Percentiles rank a stretch among this genome's conserved stretches.
Evolutionary conservation across 805 yeast species (phyloP).

Genomic region (Kodamaea restingae): DNA sequence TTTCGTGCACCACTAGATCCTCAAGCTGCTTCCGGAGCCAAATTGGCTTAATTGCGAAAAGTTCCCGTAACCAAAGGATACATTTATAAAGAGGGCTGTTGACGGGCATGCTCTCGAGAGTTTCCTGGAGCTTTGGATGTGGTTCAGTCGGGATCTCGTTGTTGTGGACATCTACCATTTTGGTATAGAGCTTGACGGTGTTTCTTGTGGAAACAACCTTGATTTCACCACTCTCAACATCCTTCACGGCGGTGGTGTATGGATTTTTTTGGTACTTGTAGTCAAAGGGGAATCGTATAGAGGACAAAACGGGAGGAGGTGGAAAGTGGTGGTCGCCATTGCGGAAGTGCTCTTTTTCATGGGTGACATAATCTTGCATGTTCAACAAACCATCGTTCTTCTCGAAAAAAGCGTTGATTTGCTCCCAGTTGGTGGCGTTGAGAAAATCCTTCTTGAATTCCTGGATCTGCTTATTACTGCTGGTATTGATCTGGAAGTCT

Average conservation of each 20-base stretch:
- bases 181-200: slow-evolving; percentile 50
- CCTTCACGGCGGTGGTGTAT: slow-evolving; percentile 42
- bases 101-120: slow-evolving; percentile 32
- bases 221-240: slow-evolving; percentile 57
- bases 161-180: slow-evolving; percentile 45
- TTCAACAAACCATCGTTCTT: slow-evolving; percentile 20
- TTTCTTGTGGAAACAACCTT: slow-evolving; percentile 43
- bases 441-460: slow-evolving; percentile 25
- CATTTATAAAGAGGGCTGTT: slow-evolving; percentile 37
- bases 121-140: slow-evolving; percentile 42
- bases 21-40: slow-evolving; percentile 79
- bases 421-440: slow-evolving; percentile 21
- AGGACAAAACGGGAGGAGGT: slow-evolving; percentile 84
- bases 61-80: slow-evolving; percentile 36
- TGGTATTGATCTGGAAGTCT: slow-evolving; percentile 76
- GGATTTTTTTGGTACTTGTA: slow-evolving; percentile 79
- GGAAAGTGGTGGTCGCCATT: slow-evolving; percentile 56
- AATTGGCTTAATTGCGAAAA: slow-evolving; percentile 72
- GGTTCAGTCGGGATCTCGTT: slow-evolving; percentile 47
- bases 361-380: slow-evolving; percentile 24
- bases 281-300: slow-evolving; percentile 69
- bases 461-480: slow-evolving; percentile 41
- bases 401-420: slow-evolving; percentile 23
- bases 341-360: slow-evolving; percentile 17
- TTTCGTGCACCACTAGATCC: slow-evolving; percentile 34